Evolutionary conservation across 2,329 filamentous ascomycete genomes (phyloP).

Genomic region (Lojkania enalia): DNA sequence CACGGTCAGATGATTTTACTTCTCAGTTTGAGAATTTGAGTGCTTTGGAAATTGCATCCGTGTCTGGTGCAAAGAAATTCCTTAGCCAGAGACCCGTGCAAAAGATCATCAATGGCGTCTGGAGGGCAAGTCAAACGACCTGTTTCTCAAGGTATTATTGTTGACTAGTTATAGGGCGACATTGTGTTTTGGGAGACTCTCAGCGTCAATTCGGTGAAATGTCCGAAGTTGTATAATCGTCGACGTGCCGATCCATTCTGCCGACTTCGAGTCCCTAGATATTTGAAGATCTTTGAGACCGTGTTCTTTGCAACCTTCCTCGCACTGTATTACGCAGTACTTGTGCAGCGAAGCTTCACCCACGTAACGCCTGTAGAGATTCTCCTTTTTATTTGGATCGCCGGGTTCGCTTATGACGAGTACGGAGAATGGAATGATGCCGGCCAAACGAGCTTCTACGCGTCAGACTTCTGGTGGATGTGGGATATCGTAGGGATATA

Average conservation of each 20-base stretch:
- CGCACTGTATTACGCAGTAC: constrained; percentile 80
- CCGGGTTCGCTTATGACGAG: constrained; percentile 85
- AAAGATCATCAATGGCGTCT: constrained; percentile 80
- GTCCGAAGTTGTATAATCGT: constrained; percentile 74
- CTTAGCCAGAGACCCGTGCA: constrained; percentile 79
- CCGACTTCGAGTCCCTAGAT: constrained; percentile 76
- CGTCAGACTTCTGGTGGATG: constrained; percentile 48
- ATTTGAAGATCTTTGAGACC: constrained; percentile 83
- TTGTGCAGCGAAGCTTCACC: constrained; percentile 70
- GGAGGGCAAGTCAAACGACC: constrained; percentile 49
- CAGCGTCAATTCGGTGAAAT: constrained; percentile 73
- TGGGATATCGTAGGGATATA: constrained; percentile 48
- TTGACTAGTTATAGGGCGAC: constrained; percentile 60
- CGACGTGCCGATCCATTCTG: constrained; percentile 51
- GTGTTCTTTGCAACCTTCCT: constrained; percentile 79
- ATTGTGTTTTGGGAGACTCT: constrained; percentile 85
- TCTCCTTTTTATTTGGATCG: constrained; percentile 81
- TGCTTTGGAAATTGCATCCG: constrained; percentile 81
- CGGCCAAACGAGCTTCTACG: constrained; percentile 70
- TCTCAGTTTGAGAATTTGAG: constrained; percentile 78
- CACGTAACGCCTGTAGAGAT: constrained; percentile 70
- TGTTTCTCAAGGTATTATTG: not conserved
- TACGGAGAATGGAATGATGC: constrained; percentile 73
- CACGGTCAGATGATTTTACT: constrained; percentile 64
- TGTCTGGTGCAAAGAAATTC: constrained; percentile 82